Conservation (phyloP, 345 rosid genomes). For the Brassica juncea region DNA sequence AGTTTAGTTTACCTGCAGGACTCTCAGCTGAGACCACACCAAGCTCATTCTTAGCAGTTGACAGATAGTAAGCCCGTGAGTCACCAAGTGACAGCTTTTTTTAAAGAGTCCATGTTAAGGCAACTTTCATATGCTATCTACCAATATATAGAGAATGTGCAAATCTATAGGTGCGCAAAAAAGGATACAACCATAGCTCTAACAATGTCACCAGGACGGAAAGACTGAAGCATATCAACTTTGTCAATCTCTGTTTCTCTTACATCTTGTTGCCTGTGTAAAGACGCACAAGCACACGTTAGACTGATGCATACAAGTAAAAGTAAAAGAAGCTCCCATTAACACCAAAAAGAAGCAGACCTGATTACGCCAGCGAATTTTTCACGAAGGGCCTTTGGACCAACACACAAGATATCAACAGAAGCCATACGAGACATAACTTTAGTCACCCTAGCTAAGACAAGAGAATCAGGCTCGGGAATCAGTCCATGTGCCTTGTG, state of each 20-base stretch:
- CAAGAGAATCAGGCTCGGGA: conserved; percentile 83
- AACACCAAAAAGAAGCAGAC: conserved; percentile 31
- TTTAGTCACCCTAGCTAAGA: conserved; percentile 84
- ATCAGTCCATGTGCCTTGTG: conserved; percentile 83
- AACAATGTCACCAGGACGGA: conserved; percentile 84
- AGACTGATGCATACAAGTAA: neutral
- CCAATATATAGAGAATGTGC: neutral
- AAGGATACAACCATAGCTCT: conserved; percentile 92
- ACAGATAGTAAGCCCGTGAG: conserved; percentile 87
- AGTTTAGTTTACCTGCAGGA: conserved; percentile 56
- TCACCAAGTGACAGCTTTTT: conserved; percentile 89
- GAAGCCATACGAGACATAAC: conserved; percentile 79
- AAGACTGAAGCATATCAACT: conserved; percentile 83
- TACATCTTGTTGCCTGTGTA: conserved; percentile 87
- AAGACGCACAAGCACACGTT: conserved; percentile 7
- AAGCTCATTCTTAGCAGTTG: conserved; percentile 87
- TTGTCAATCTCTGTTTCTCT: conserved; percentile 91
- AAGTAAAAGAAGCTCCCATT: neutral
- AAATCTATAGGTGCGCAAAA: neutral
- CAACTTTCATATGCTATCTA: neutral
- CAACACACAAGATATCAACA: conserved; percentile 86
- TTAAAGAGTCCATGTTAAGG: conserved; percentile 23
- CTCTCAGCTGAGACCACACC: conserved; percentile 94
- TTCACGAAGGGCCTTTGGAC: conserved; percentile 71
- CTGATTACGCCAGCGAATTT: conserved; percentile 82